phyloP scores from a whole-genome alignment of 768 basidiomycete species.

The Leccinum boreale region DNA sequence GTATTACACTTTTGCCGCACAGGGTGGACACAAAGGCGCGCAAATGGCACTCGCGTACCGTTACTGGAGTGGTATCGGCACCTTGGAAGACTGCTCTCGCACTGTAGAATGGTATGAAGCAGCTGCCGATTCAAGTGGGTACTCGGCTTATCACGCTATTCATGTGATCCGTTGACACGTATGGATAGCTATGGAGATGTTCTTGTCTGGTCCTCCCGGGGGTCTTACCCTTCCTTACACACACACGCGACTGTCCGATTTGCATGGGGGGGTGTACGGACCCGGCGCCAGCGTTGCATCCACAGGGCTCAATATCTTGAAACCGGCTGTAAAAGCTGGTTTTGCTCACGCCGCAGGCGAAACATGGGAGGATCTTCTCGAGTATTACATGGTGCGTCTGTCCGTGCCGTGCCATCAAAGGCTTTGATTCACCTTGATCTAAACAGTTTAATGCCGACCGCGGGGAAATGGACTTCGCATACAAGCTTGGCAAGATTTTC shows the following conservation, averaged over 20 bases:
- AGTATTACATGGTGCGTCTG: constrained; percentile 76
- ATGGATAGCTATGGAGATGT: constrained; percentile 69
- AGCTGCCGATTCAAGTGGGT: constrained; percentile 79
- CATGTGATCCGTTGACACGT: not conserved
- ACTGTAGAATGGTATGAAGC: constrained; percentile 88
- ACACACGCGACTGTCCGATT: constrained; percentile 80
- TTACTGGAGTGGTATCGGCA: constrained; percentile 94
- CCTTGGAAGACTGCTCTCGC: constrained; percentile 77
- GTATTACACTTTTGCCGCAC: constrained; percentile 91
- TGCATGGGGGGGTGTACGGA: constrained; percentile 91
- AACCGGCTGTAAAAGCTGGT: constrained; percentile 81
- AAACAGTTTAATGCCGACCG: constrained; percentile 90
- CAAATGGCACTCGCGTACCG: constrained; percentile 93
- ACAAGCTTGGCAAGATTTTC: constrained; percentile 90
- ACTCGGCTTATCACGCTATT: constrained; percentile 22
- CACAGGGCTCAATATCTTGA: constrained; percentile 67
- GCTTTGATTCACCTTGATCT: not conserved
- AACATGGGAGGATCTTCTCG: constrained; percentile 89
- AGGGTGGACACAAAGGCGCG: constrained; percentile 81
- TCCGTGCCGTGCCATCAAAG: not conserved
- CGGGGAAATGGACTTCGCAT: constrained; percentile 85
- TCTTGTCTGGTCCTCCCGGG: constrained; percentile 84
- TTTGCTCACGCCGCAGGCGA: constrained; percentile 83
- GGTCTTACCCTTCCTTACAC: constrained; percentile 83
- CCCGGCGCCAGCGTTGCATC: constrained; percentile 93